Evolutionary conservation across 176 grass and related monocot species (phyloP).

Genomic region (Echinochloa phyllopogon): DNA sequence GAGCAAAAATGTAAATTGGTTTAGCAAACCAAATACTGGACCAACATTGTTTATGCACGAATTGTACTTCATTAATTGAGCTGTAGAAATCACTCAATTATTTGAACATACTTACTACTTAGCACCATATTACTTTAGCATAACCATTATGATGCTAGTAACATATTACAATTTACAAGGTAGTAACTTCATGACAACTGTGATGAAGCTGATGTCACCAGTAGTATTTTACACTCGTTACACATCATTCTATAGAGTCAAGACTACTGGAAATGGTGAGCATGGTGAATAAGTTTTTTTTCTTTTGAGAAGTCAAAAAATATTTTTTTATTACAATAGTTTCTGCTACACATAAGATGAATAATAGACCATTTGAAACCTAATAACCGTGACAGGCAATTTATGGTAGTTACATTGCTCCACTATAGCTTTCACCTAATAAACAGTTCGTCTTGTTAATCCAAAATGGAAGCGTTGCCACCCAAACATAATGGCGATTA

Average conservation of each 20-base stretch:
- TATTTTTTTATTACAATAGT: not conserved
- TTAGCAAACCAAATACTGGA: not conserved
- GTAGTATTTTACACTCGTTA: not conserved
- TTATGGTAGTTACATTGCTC: not conserved
- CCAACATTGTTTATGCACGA: not conserved
- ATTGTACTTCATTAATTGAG: not conserved
- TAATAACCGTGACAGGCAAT: not conserved
- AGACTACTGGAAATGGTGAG: not conserved
- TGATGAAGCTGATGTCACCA: not conserved
- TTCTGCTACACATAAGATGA: not conserved
- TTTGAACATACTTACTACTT: not conserved
- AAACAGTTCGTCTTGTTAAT: not conserved
- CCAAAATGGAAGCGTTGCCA: not conserved
- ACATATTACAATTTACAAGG: not conserved
- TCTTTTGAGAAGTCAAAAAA: not conserved
- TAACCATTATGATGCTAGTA: not conserved
- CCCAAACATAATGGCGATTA: not conserved
- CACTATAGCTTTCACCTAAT: not conserved
- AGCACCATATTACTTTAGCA: not conserved
- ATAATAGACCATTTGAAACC: not conserved
- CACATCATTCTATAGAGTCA: not conserved
- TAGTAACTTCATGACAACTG: not conserved
- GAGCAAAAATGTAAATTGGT: conserved; percentile 26
- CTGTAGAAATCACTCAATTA: not conserved
- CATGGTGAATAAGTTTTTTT: not conserved